Percentiles rank a stretch among this genome's conserved stretches.
phyloP scores from a whole-genome alignment of 163 green algal species.

The Coccomyxa subellipsoidea region DNA sequence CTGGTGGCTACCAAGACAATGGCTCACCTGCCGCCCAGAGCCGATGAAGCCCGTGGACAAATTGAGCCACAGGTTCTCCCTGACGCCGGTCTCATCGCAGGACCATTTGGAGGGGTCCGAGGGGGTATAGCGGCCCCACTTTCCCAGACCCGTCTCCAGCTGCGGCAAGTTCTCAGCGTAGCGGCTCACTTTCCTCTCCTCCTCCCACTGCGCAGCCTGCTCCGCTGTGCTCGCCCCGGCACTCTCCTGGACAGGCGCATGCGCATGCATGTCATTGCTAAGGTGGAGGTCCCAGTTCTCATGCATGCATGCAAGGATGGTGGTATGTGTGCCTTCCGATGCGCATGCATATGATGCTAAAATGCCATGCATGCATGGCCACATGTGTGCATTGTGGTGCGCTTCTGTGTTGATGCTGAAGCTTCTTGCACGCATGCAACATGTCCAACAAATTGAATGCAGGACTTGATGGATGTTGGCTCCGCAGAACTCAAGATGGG shows the following conservation, averaged over 20 bases:
- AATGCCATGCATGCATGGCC: too few species aligned
- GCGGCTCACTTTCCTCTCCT: conserved; percentile 78
- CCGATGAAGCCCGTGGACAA: conserved; percentile 93
- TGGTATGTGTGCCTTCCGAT: too few species aligned
- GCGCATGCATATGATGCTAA: too few species aligned
- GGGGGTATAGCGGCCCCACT: neutral
- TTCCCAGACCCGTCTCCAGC: conserved; percentile 28
- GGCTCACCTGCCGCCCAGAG: conserved; percentile 71
- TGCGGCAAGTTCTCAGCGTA: conserved; percentile 61
- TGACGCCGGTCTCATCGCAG: conserved; percentile 88
- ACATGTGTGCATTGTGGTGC: too few species aligned
- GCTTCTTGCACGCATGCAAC: too few species aligned
- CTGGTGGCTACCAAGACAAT: too few species aligned
- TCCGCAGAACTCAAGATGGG: too few species aligned
- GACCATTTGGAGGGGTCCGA: conserved; percentile 65
- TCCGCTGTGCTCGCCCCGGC: conserved; percentile 61
- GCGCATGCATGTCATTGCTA: conserved; percentile 4
- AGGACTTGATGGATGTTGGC: too few species aligned
- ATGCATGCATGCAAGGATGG: neutral
- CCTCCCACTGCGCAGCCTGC: conserved; percentile 74
- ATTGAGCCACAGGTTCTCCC: conserved; percentile 99
- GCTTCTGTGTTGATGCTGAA: too few species aligned
- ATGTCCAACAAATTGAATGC: too few species aligned
- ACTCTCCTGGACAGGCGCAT: conserved; percentile 4
- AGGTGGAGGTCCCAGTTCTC: too few species aligned